Evolutionary conservation across 305 asterid species (phyloP), one percentile per base, ranked within the genome.

Genomic region (Fraxinus platypoda): DNA sequence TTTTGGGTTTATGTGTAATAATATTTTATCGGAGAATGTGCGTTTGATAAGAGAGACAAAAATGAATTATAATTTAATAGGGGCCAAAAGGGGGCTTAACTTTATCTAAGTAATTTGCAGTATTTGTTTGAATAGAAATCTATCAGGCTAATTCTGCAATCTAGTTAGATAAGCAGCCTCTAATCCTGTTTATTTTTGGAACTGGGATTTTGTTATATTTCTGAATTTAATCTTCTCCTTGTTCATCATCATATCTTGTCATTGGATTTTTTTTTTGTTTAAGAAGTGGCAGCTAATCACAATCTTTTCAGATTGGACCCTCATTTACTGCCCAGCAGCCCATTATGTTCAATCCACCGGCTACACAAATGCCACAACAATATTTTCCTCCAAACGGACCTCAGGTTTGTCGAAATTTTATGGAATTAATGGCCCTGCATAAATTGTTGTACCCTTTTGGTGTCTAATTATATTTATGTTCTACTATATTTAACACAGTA

Each of bases 371-470:
- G 77, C 93, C 89, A 3, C 99, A 87, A 59, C 90, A 94, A 2
- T 94, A 91, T 84, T 96, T 90, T 91, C 95, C 90, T 86, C 94
- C 98, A 80, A 88, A 85, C 85, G 99, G 95, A 84, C 97, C 95
- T 84, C 98, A 93, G 97, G 99, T 94, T 80, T 73, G 88, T 86
- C 70, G 62, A 26, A 54, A 38, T 78, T 78, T 19, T 35, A 26
- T 25, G 25, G 4, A n/a, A 26, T 62, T 75, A 7, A 57, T 62
- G 64, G 43, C 54, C 78, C 64, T 87, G 46, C 78, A 75, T 38
- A 26, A n/a, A 75, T 57, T 23, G 31, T 68, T 74, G 71, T 82
- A 25, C 37, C 62, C 64, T 73, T 54, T 59, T 81, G 54, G 41
- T 84, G 64, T 49, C 71, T 34, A 8, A 15, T 12, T 76, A 28